Conservation (phyloP, 106 monocot species). For the Dendrobium chrysotoxum region DNA sequence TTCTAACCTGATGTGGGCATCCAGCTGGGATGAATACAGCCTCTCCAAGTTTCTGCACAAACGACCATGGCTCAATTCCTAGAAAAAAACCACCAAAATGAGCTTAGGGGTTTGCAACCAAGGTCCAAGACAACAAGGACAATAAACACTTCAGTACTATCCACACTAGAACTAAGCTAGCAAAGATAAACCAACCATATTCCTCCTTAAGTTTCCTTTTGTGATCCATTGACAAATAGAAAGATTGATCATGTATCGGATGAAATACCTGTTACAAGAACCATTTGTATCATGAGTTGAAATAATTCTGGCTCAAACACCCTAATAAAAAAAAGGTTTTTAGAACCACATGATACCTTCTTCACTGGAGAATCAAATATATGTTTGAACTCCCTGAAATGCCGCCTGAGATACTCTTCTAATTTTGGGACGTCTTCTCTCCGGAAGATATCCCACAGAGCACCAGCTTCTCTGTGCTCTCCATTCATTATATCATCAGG, state of each 20-base stretch:
- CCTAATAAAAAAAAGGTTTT: neutral
- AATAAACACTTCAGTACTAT: neutral
- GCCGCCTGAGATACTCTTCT: constrained; percentile 30
- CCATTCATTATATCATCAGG: neutral
- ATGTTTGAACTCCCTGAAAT: constrained; percentile 47
- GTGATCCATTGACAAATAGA: constrained; percentile 63
- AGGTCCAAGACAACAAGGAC: neutral
- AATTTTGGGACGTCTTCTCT: constrained; percentile 46
- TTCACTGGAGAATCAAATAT: constrained; percentile 25
- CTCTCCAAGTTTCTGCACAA: constrained; percentile 83
- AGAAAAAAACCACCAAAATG: neutral
- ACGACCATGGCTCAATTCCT: constrained; percentile 92
- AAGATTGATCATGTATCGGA: constrained; percentile 70
- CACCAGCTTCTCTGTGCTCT: constrained; percentile 25
- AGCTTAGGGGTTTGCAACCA: neutral
- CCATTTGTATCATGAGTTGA: neutral
- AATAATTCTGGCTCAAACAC: neutral
- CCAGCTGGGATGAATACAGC: constrained; percentile 94
- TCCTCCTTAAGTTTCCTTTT: constrained; percentile 71
- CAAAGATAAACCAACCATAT: constrained; percentile 41
- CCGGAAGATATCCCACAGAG: constrained; percentile 58
- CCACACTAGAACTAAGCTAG: neutral
- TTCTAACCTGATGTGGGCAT: constrained; percentile 92
- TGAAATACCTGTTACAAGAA: constrained; percentile 40
- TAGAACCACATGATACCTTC: constrained; percentile 14